These are phyloP conservation scores for Aspergillus biplanus DNA, from an alignment of 495 filamentous ascomycete species.

Conservation along the genomic window DNA sequence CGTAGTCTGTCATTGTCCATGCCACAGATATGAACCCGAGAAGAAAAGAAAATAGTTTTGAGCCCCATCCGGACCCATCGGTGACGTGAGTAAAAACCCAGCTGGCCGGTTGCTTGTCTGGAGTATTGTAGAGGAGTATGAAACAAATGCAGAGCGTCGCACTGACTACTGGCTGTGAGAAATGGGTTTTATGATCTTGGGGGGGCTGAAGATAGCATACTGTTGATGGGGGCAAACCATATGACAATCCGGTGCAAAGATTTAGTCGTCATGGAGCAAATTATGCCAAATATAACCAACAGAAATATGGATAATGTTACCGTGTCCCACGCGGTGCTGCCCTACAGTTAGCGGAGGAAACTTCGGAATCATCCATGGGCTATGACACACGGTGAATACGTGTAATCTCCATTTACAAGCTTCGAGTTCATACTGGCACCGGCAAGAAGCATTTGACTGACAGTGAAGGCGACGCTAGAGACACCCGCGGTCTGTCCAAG, in stretches of 20 bases:
- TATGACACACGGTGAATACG: constrained; percentile 48
- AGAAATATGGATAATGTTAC: constrained; percentile 63
- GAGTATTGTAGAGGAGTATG: constrained; percentile 62
- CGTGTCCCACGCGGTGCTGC: constrained; percentile 63
- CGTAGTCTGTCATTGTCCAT: constrained; percentile 80
- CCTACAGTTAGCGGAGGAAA: constrained; percentile 19
- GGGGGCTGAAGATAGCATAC: constrained; percentile 36
- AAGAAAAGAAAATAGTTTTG: constrained; percentile 65
- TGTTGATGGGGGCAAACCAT: constrained; percentile 77
- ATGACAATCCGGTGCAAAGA: constrained; percentile 64
- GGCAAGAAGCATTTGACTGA: constrained; percentile 63
- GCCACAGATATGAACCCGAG: constrained; percentile 73
- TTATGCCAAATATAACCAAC: constrained; percentile 60
- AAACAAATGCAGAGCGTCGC: constrained; percentile 66
- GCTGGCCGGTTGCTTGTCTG: constrained; percentile 63
- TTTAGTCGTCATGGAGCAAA: constrained; percentile 69
- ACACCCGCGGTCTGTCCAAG: constrained; percentile 64
- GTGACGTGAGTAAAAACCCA: constrained; percentile 71
- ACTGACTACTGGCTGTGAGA: constrained; percentile 40
- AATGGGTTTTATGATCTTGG: neutral
- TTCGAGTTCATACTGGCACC: constrained; percentile 59
- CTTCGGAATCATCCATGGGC: neutral
- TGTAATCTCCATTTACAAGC: constrained; percentile 47
- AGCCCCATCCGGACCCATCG: constrained; percentile 70
- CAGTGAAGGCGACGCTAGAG: constrained; percentile 58